These are phyloP conservation scores for Colletotrichum sp. DNA, from an alignment of 2,329 filamentous ascomycete genomes.

Conservation along the genomic window DNA sequence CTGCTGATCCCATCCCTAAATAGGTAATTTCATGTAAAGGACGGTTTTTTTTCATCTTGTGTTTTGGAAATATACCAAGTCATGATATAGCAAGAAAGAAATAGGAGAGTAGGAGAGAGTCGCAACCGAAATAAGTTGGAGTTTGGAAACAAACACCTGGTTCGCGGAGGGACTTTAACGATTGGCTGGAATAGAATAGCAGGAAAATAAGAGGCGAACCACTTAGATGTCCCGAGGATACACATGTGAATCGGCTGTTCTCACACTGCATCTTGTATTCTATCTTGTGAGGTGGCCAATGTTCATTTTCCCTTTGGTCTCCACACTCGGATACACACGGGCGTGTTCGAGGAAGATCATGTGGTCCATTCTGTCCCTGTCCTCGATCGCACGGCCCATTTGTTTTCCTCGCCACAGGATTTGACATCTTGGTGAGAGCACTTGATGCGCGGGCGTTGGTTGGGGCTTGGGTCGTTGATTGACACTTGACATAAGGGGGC, in stretches of 20 bases:
- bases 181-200: background rate
- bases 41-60: slow-evolving; percentile 4
- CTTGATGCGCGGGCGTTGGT: background rate
- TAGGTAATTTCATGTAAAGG: background rate
- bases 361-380: background rate
- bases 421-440: slow-evolving; percentile 1
- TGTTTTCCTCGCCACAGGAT: background rate
- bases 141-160: background rate
- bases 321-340: background rate
- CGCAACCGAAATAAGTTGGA: background rate
- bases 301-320: background rate
- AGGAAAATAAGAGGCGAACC: background rate
- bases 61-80: background rate
- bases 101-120: background rate
- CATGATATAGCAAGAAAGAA: background rate
- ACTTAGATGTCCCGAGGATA: background rate
- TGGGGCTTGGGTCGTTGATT: background rate
- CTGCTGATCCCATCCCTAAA: slow-evolving; percentile 2
- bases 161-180: background rate
- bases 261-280: too few species aligned
- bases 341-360: background rate
- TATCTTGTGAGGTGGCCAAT: background rate
- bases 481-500: background rate
- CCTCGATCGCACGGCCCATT: background rate
- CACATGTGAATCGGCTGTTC: background rate